Evolutionary conservation across 345 rosid species (phyloP).

Genomic region (Acer negundo): DNA sequence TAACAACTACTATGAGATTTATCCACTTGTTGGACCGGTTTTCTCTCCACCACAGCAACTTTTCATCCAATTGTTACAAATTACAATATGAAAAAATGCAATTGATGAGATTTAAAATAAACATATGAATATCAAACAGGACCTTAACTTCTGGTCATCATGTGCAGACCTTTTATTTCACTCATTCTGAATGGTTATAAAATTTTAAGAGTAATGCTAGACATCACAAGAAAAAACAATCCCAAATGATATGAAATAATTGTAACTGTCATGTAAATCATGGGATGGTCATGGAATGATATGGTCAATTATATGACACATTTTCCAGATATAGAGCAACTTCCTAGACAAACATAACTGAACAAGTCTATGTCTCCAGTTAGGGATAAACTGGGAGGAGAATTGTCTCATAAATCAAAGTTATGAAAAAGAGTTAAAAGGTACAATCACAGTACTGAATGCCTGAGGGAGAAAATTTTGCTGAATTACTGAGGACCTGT

Average conservation of each 20-base stretch:
- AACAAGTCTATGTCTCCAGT: neutral
- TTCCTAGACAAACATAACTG: no score
- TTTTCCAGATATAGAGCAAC: neutral
- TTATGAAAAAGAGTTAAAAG: neutral
- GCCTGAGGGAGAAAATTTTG: neutral
- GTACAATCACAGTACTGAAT: neutral
- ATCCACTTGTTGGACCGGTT: neutral
- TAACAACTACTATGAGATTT: no score
- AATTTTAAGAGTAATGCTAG: neutral
- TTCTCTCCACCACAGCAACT: neutral
- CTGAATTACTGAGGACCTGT: neutral
- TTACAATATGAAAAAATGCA: no score
- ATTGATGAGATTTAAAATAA: no score
- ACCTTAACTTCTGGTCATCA: no score
- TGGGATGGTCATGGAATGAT: neutral
- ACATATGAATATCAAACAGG: no score
- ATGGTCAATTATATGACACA: neutral
- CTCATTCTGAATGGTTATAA: no score
- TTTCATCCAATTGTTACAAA: no score
- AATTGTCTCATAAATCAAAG: neutral
- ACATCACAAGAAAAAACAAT: no score
- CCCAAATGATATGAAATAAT: neutral
- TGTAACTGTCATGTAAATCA: neutral
- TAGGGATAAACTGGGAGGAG: neutral
- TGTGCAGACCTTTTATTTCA: no score